Evolutionary conservation across 2,329 filamentous ascomycete genomes (phyloP), one percentile per base, ranked within the genome.

Genomic region (Macrophomina phaseolina): DNA sequence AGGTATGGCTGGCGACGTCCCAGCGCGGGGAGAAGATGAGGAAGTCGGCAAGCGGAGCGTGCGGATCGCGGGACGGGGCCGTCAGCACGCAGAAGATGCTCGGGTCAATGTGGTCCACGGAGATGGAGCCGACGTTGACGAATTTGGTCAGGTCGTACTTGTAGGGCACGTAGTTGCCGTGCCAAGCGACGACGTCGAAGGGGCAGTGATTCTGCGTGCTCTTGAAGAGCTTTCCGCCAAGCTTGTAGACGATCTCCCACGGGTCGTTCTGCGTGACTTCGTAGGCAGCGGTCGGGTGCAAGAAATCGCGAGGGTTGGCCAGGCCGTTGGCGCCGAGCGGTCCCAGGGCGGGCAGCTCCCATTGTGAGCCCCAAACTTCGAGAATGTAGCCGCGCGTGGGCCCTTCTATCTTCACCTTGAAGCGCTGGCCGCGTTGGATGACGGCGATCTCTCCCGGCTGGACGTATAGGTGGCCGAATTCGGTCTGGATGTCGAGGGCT

Each of bases 121-220:
- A 90, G 70, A 92, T 88, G 65, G 84, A 88, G 23, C 91, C 91
- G 52, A 94, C 88, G 51, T 87, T 88, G 79, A 90, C 91, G 83
- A 93, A 94, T 38, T 90, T 87, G 32, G 89, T 90, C 0, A 94
- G 84, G 72, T 93, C 91, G 80, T 94, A 94, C 79, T 94, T 94
- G 84, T 88, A 92, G 0, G 91, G 91, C 68, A 68, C 72, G 79
- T 93, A 93, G 69, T 88, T 91, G 52, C 91, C 91, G 74, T 94
- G 91, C 91, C 91, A 94, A 3, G 89, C 90, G 3, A 93, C 91
- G 0, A 94, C 87, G 71, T 94, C 91, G 72, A 93, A 94, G 0
- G 91, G 91, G 0, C 88, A 90, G 75, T 93, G 91, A 11, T 83
- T 76, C 78, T 93, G 91, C 49, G 76, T 82, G 6, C 89, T 88